phyloP scores from a whole-genome alignment of 1,284 basidiomycete genomes.

The Chiua sp. region DNA sequence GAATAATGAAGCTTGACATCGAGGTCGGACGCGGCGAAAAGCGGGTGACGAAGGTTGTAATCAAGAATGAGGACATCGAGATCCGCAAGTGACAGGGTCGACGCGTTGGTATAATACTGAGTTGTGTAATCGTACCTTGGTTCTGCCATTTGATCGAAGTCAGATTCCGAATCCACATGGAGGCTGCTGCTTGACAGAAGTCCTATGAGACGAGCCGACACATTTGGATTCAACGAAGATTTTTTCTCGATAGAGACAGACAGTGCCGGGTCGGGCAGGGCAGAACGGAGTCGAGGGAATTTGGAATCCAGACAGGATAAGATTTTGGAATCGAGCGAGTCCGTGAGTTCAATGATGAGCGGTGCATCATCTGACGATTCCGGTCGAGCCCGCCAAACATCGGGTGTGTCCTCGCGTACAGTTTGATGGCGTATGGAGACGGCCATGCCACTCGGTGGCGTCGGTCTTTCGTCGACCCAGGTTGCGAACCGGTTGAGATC shows the following conservation, averaged over 20 bases:
- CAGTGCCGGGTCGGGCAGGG: conserved; percentile 13
- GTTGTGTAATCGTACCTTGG: conserved; percentile 15
- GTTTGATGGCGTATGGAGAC: conserved; percentile 17
- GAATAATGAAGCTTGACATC: conserved; percentile 42
- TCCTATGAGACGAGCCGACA: conserved; percentile 8
- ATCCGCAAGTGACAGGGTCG: conserved; percentile 7
- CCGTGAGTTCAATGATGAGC: conserved; percentile 9
- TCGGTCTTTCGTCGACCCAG: conserved; percentile 19
- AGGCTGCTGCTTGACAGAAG: conserved; percentile 18
- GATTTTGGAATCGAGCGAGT: conserved; percentile 21
- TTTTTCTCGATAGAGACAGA: conserved; percentile 11
- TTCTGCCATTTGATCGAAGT: no score
- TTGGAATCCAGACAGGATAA: conserved; percentile 38
- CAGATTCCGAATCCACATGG: not conserved
- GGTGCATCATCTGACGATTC: not conserved
- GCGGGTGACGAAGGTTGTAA: conserved; percentile 42
- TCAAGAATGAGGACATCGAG: conserved; percentile 49
- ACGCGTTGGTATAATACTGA: conserved; percentile 19
- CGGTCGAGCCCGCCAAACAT: not conserved
- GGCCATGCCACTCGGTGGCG: conserved; percentile 7
- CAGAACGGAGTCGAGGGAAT: conserved; percentile 29
- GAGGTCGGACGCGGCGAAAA: conserved; percentile 33
- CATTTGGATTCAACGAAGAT: not conserved
- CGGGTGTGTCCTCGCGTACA: not conserved
- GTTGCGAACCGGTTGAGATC: conserved; percentile 20